Base-by-base conservation (phyloP, 2,329 filamentous ascomycete species). In the Alternaria longipes region DNA sequence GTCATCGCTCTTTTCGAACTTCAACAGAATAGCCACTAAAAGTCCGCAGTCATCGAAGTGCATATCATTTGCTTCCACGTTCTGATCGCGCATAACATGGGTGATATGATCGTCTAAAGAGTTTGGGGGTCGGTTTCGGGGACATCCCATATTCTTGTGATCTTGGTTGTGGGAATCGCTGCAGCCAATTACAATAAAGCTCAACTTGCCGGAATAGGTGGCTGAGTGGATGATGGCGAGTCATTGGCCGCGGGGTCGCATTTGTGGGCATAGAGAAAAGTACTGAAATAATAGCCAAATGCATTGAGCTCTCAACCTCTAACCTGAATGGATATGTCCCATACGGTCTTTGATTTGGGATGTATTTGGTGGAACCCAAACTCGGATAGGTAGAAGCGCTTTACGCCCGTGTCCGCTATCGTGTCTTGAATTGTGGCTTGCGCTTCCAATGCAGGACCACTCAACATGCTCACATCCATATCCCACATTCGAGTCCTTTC, bases 141-240 rank as follows among this genome's bases (percentile, higher is more conserved):
- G 71, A 53, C 69, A 77, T 65, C 67, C 73, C 5, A 64, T 59
- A 3, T 58, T 54, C 47, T 78, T 72, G n/a, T 68, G 66, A 22
- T 63, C 53, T 59, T 73, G 68, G 60, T 77, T 69, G 56, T 74
- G 75, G 49, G 74, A 73, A 32, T 76, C 71, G 20, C 74, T 73
- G 56, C 73, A 75, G 50, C 74, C 70, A 59, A 76, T 73, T 14
- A 75, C 49, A 3, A 73, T 78, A 59, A 73, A 77, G 18, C 63
- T 66, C 69, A 74, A 75, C 34, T 66, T 66, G 38, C 70, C 71
- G 5, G 45, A 45, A 22, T 38, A 50, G 22, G 58, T 36, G 24
- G 72, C 66, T 4, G 70, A 64, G 26, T 76, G 73, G 8, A 53
- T 51, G 2, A 68, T 34, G 12, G 49, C 59, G 14, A 40, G 22